Evolutionary conservation across 805 yeast genomes (phyloP).

Genomic region (Crinitomyces ghanaensis): DNA sequence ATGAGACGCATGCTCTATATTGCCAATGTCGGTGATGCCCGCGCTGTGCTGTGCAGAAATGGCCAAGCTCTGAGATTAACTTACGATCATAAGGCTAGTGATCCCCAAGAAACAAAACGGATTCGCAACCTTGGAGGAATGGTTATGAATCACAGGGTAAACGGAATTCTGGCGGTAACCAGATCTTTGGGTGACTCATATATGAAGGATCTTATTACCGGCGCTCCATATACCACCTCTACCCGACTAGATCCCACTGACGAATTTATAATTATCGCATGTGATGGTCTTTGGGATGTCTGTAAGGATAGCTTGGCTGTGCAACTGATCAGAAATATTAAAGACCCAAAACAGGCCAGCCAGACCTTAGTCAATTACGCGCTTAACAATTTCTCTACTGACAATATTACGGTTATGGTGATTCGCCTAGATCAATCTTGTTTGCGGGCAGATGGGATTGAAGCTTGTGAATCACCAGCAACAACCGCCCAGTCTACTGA

Average conservation of each 20-base stretch:
- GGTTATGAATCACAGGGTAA: conserved; percentile 81
- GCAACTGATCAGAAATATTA: conserved; percentile 44
- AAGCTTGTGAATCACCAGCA: too few species aligned
- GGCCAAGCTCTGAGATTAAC: conserved; percentile 69
- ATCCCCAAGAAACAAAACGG: conserved; percentile 61
- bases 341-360: conserved; percentile 57
- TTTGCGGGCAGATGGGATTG: too few species aligned
- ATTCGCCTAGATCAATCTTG: conserved; percentile 37
- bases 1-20: conserved; percentile 62
- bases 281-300: conserved; percentile 98
- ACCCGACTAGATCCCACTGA: conserved; percentile 60
- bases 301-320: conserved; percentile 77
- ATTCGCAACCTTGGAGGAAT: conserved; percentile 75
- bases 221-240: conserved; percentile 85
- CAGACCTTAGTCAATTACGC: conserved; percentile 60
- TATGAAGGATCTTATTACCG: conserved; percentile 79
- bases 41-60: conserved; percentile 67
- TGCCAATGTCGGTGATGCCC: conserved; percentile 90
- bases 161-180: conserved; percentile 91
- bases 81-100: conserved; percentile 91
- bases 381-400: conserved; percentile 68
- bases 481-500: too few species aligned
- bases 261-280: conserved; percentile 77
- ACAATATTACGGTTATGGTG: conserved; percentile 90
- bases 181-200: conserved; percentile 89